Evolutionary conservation across 140 eudicot genomes (phyloP).

Genomic region (Senecio squalidus): DNA sequence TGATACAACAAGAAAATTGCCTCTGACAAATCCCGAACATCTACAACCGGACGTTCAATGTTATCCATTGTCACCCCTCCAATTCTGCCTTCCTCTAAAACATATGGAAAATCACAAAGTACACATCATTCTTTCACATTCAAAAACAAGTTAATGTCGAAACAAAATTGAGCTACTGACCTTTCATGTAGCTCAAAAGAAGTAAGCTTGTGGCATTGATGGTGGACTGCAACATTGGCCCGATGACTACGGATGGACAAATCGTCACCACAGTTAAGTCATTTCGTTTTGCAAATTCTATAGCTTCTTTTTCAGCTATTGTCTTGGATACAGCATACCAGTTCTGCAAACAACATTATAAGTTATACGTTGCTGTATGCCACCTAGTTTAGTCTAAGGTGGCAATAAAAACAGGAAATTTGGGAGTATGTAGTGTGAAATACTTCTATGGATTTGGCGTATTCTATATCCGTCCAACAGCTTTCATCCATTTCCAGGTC

Average conservation of each 20-base stretch:
- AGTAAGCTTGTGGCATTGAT: conserved; percentile 33
- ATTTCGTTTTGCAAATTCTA: conserved; percentile 17
- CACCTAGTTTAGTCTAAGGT: not conserved
- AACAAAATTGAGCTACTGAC: conserved; percentile 8
- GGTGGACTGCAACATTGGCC: conserved; percentile 51
- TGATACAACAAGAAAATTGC: conserved; percentile 51
- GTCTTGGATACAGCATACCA: conserved; percentile 50
- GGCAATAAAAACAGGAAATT: not conserved
- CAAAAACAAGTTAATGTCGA: not conserved
- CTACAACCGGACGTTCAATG: conserved; percentile 29
- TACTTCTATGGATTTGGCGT: conserved; percentile 28
- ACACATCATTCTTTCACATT: not conserved
- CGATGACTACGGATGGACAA: conserved; percentile 41
- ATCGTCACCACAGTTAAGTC: conserved; percentile 32
- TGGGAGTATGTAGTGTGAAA: not conserved
- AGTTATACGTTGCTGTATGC: not conserved
- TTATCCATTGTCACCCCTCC: conserved; percentile 9
- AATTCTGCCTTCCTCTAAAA: conserved; percentile 21
- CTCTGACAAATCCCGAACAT: conserved; percentile 70
- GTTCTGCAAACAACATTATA: conserved; percentile 23
- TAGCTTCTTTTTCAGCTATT: conserved; percentile 36
- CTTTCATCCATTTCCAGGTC: conserved; percentile 40
- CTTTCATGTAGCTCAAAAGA: conserved; percentile 36
- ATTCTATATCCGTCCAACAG: conserved; percentile 39
- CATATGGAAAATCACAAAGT: not conserved